Conservation (phyloP, 1,284 basidiomycete species). For the Clitocybe nebularis region DNA sequence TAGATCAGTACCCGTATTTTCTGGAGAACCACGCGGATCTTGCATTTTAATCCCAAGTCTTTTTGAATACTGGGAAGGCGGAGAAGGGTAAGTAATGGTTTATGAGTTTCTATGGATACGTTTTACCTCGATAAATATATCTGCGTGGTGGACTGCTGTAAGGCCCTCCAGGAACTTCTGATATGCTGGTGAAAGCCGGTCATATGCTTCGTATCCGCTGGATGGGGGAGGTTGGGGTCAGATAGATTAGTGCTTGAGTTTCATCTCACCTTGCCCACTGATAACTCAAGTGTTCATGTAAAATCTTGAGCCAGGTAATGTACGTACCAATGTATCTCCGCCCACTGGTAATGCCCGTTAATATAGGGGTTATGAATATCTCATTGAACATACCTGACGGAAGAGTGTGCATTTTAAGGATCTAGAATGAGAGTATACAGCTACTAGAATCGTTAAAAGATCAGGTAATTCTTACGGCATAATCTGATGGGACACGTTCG, state of each 20-base stretch:
- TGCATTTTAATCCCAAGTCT: slow-evolving; percentile 27
- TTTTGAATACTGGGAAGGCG: slow-evolving; percentile 24
- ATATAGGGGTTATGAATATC: neutral
- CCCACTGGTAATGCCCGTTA: slow-evolving; percentile 26
- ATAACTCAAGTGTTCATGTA: slow-evolving; percentile 4
- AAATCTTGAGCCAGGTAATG: neutral
- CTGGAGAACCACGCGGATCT: slow-evolving; percentile 48
- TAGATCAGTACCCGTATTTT: slow-evolving; percentile 55
- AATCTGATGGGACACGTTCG: slow-evolving; percentile 65
- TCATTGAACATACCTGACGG: slow-evolving; percentile 33
- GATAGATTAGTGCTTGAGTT: neutral
- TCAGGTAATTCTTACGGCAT: slow-evolving; percentile 34
- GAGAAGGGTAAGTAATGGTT: neutral
- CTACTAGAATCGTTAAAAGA: neutral
- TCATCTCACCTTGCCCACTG: slow-evolving; percentile 38
- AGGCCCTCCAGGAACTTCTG: slow-evolving; percentile 55
- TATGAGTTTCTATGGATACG: neutral
- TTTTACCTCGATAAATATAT: slow-evolving; percentile 44
- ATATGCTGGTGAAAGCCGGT: slow-evolving; percentile 55
- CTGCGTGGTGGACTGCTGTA: slow-evolving; percentile 54
- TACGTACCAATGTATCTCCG: slow-evolving; percentile 45
- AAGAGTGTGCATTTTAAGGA: slow-evolving; percentile 56
- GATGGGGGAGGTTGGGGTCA: neutral
- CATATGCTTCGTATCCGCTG: slow-evolving; percentile 61
- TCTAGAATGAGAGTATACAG: slow-evolving; percentile 20